Base-by-base conservation (phyloP, 2,329 filamentous ascomycete genomes). In the Coniochaeta sp. region DNA sequence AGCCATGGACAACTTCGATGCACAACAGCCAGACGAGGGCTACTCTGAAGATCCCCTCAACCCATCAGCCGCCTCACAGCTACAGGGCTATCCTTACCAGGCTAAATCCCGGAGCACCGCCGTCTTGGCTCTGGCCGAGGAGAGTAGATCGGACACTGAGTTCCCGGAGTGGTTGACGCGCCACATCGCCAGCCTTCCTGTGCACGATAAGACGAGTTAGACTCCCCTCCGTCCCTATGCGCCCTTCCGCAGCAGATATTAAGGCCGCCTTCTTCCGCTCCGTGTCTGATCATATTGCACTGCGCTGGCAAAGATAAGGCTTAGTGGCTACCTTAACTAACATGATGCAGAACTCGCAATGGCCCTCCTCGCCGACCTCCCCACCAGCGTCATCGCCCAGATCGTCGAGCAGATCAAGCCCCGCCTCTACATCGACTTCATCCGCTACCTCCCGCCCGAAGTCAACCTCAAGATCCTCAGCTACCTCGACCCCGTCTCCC, bases 391-490 rank as follows among this genome's bases (percentile, higher is more conserved):
- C 51, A 85, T 96, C 54, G 85, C 87, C 48, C 78, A 86, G 42
- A 88, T 96, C 50, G 89, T 96, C 46, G 82, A 91, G 51, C 81
- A 86, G 56, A 73, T 96, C 16, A 87, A 85, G 56, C 89, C 91
- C 4, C 79, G 91, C 50, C 83, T 97, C 3, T 91, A 96, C 68
- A 92, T 96, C 70, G 89, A 99, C 69, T 96, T 96, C 51, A 83
- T 96, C 38, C 75, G 82, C 57, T 84, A 89, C 61, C 81, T 99
- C 1, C 94, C 94, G 0, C 83, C 89, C 24, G 94, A 99, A 67
- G 87, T 99, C 61, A 95, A 90, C 55, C 84, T 94, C 42, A 87
- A 95, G 62, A 86, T 97, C 42, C 85, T 99, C 40, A 85, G 87
- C 14, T 94, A 91, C 63, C 83, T 99, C 48, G 87, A 91, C 51